A percentile compares a stretch with the other conserved stretches of the same genome.
Evolutionary conservation across 2,329 filamentous ascomycete genomes (phyloP).

Genomic region (Pseudovirgaria hyperparasitica): DNA sequence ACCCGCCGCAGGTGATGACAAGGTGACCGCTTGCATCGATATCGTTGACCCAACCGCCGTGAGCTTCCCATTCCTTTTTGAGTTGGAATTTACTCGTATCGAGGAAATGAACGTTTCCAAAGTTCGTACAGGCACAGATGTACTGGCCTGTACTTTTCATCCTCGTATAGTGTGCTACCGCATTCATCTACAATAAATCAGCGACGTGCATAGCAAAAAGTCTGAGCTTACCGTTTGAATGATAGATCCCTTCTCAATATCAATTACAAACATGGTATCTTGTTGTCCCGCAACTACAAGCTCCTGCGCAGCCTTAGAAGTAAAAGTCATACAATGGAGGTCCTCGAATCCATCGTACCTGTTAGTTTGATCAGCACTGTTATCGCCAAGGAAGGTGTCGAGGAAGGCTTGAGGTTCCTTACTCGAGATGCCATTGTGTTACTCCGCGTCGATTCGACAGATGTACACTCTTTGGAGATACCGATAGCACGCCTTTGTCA

Average conservation of each 20-base stretch:
- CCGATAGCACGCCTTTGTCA: conserved; percentile 76
- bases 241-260: conserved; percentile 43
- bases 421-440: conserved; percentile 79
- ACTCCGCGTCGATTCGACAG: conserved; percentile 74
- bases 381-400: conserved; percentile 10
- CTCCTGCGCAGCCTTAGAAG: conserved; percentile 68
- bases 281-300: conserved; percentile 83
- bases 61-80: conserved; percentile 80
- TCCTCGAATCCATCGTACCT: conserved; percentile 70
- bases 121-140: conserved; percentile 81
- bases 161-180: conserved; percentile 69
- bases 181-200: conserved; percentile 44
- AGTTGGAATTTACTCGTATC: conserved; percentile 67
- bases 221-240: conserved; percentile 23
- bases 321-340: conserved; percentile 89
- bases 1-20: conserved; percentile 89
- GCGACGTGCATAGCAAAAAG: conserved; percentile 4
- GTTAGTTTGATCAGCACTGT: conserved; percentile 4
- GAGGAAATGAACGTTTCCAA: conserved; percentile 72
- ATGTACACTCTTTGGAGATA: conserved; percentile 74
- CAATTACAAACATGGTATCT: conserved; percentile 67
- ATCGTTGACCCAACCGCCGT: conserved; percentile 79
- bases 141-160: conserved; percentile 81
- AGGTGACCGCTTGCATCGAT: conserved; percentile 97
- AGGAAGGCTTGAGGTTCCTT: conserved; percentile 18